phyloP scores from a whole-genome alignment of 2,329 filamentous ascomycete genomes.

The Orbilia oligospora region DNA sequence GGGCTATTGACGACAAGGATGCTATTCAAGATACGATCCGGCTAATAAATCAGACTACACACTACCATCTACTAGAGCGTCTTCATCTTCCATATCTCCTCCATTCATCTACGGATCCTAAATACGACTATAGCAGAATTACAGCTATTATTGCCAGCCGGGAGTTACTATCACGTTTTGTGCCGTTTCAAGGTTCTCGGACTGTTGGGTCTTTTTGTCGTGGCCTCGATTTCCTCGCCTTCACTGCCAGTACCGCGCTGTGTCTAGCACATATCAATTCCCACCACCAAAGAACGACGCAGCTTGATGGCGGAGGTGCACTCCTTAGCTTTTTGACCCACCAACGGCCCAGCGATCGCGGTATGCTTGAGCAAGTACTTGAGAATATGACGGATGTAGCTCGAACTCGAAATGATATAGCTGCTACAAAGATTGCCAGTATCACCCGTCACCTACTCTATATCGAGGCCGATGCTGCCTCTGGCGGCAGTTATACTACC shows the following conservation, averaged over 20 bases:
- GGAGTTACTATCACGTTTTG: constrained; percentile 70
- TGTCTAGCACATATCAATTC: constrained; percentile 71
- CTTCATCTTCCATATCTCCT: constrained; percentile 74
- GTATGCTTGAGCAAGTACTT: constrained; percentile 67
- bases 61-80: constrained; percentile 71
- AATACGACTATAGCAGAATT: constrained; percentile 70
- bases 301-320: constrained; percentile 21
- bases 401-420: constrained; percentile 62
- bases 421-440: constrained; percentile 65
- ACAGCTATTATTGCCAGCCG: constrained; percentile 71
- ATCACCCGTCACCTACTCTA: constrained; percentile 67
- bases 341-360: constrained; percentile 68
- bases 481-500: constrained; percentile 64
- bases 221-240: constrained; percentile 71
- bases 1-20: constrained; percentile 58
- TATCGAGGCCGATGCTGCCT: constrained; percentile 67
- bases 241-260: constrained; percentile 67
- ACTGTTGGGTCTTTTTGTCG: constrained; percentile 68
- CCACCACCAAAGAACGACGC: constrained; percentile 61
- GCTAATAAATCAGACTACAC: constrained; percentile 70
- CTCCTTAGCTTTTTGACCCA: constrained; percentile 67
- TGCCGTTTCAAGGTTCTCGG: constrained; percentile 69
- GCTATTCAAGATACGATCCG: constrained; percentile 65
- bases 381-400: constrained; percentile 65
- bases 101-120: constrained; percentile 65